Evolutionary conservation across 345 rosid species (phyloP), one percentile per base, ranked within the genome.

Genomic region (Excoecaria agallocha): DNA sequence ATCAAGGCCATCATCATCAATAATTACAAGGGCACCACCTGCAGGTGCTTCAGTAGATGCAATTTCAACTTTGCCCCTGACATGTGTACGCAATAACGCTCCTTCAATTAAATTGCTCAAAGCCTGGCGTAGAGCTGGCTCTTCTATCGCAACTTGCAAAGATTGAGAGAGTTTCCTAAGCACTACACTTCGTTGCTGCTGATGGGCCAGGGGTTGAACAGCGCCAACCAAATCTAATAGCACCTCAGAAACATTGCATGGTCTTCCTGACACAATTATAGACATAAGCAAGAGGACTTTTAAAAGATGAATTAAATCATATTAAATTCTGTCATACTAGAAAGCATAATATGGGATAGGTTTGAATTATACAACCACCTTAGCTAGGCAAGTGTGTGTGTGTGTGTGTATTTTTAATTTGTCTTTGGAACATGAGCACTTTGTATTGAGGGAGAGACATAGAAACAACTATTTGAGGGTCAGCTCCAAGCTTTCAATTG

Each of bases 41-140:
- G 91, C 97, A 3, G 97, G 97, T 69, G 97, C 98, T 68, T 85
- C 80, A 67, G 90, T 81, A 35, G 86, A 86, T 39, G 82, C 81
- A 68, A 94, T 88, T 78, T 90, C 89, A 39, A 94, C 89, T 76
- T 77, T 92, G 15, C 98, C 97, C 2, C 92, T 92, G 58, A 84
- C 90, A 39, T 86, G 91, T 13, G 97, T 92, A 48, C 98, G 97
- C 81, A 92, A 73, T 61, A 94, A 79, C 48, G 98, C 97, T 82
- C 98, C 98, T 84, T 94, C 98, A 54, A 94, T 92, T 75, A 94
- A 87, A 75, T 94, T 92, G 83, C 97, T 92, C 71, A 94, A 77
- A 77, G 95, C 98, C 82, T 94, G 98, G 66, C 93, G 92, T 76
- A 92, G 73, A 77, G 95, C 89, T 48, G 90, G 88, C 80, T 90